Percentiles rank a stretch among this genome's conserved stretches.
Conservation (phyloP, 768 basidiomycete genomes). For the Russula compacta region DNA sequence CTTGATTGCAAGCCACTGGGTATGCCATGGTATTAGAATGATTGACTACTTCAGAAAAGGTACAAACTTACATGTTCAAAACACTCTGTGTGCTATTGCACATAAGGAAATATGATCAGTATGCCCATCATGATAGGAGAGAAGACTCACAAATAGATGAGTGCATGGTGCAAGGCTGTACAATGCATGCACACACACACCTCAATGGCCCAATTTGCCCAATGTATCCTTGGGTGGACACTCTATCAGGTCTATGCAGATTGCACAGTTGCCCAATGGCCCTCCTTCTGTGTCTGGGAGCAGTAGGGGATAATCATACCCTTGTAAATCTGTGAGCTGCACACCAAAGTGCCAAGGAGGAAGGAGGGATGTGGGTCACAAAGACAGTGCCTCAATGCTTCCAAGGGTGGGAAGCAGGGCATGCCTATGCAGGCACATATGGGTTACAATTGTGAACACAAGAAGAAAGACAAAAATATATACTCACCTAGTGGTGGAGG, state of each 20-base stretch:
- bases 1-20: slow-evolving; percentile 66
- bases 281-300: slow-evolving; percentile 69
- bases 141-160: slow-evolving; percentile 69
- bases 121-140: neutral
- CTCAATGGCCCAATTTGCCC: slow-evolving; percentile 9
- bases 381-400: too few species aligned
- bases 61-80: slow-evolving; percentile 54
- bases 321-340: slow-evolving; percentile 51
- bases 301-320: slow-evolving; percentile 80
- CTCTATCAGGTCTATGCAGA: slow-evolving; percentile 83
- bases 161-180: slow-evolving; percentile 87
- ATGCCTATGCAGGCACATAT: too few species aligned
- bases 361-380: too few species aligned
- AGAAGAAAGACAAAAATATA: too few species aligned
- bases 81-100: slow-evolving; percentile 70
- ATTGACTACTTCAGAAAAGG: neutral
- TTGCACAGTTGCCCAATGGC: slow-evolving; percentile 78
- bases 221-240: slow-evolving; percentile 31
- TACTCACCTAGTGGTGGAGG: too few species aligned
- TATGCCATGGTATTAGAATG: slow-evolving; percentile 21
- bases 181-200: neutral
- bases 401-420: too few species aligned
- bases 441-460: too few species aligned
- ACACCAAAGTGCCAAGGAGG: too few species aligned
- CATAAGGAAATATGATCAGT: slow-evolving; percentile 1